A percentile compares a stretch with the other conserved stretches of the same genome.
Evolutionary conservation across 768 basidiomycete species (phyloP).

Genomic region (Vararia minispora): DNA sequence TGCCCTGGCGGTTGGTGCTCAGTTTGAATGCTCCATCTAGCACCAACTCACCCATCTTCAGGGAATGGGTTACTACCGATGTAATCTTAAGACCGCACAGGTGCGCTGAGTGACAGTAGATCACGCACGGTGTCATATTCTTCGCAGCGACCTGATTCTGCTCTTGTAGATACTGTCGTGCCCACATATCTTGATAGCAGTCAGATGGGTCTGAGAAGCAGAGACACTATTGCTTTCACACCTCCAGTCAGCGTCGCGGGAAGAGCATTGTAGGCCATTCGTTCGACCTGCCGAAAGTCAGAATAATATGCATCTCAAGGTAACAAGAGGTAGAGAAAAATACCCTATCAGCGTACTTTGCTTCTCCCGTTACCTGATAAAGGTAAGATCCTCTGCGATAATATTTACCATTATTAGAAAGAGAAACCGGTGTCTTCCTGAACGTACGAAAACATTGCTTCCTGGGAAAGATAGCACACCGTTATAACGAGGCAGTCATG

Average conservation of each 20-base stretch:
- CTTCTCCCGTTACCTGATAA: slow-evolving; percentile 45
- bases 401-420: no score
- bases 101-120: background rate
- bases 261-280: slow-evolving; percentile 40
- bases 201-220: background rate
- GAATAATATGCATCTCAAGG: background rate
- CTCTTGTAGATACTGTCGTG: slow-evolving; percentile 46
- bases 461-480: no score
- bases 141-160: slow-evolving; percentile 46
- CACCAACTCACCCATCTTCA: slow-evolving; percentile 29
- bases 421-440: background rate
- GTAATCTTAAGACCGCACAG: background rate
- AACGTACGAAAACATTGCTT: slow-evolving; percentile 50
- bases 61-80: slow-evolving; percentile 38
- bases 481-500: background rate
- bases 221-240: slow-evolving; percentile 8
- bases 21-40: background rate
- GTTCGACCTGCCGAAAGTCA: slow-evolving; percentile 23
- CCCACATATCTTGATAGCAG: slow-evolving; percentile 39
- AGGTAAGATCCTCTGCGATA: slow-evolving; percentile 40
- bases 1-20: slow-evolving; percentile 7
- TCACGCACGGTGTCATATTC: slow-evolving; percentile 39
- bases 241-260: slow-evolving; percentile 37
- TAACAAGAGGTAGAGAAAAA: slow-evolving; percentile 8
- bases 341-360: slow-evolving; percentile 38